Conservation (phyloP, 139 green algal genomes). For the Tetradesmus lagerheimii region DNA sequence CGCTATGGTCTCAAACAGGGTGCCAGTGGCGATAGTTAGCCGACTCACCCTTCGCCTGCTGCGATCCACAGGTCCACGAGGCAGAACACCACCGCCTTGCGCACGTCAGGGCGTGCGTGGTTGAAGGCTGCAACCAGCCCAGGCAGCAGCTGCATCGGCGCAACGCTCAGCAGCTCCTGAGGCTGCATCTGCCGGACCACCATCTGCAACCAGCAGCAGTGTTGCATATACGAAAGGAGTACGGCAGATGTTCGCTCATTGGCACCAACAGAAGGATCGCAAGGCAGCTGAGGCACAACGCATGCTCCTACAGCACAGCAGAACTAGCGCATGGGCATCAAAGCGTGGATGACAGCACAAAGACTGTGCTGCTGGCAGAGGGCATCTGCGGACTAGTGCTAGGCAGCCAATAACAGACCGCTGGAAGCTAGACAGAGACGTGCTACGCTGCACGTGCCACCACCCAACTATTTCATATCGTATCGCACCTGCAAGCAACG, state of each 20-base stretch:
- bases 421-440: not conserved
- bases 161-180: conserved; percentile 37
- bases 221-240: not conserved
- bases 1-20: not conserved
- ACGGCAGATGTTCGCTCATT: not conserved
- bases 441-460: not conserved
- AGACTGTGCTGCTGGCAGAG: too few relatives aligned
- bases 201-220: conserved; percentile 19
- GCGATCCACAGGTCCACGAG: conserved; percentile 68
- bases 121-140: conserved; percentile 69
- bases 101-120: conserved; percentile 69
- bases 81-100: conserved; percentile 72
- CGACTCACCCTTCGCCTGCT: conserved; percentile 53
- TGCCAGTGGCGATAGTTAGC: not conserved
- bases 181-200: not conserved
- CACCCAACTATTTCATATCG: too few relatives aligned
- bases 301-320: too few relatives aligned
- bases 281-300: not conserved
- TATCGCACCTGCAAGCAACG: conserved; percentile 45
- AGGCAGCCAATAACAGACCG: not conserved
- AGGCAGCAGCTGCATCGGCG: conserved; percentile 63
- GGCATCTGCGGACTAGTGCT: too few relatives aligned
- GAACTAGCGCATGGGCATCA: too few relatives aligned
- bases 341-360: too few relatives aligned
- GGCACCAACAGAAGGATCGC: not conserved